Evolutionary conservation across 805 yeast genomes (phyloP).

Genomic region (Sugiyamaella boreocaroliniensis): DNA sequence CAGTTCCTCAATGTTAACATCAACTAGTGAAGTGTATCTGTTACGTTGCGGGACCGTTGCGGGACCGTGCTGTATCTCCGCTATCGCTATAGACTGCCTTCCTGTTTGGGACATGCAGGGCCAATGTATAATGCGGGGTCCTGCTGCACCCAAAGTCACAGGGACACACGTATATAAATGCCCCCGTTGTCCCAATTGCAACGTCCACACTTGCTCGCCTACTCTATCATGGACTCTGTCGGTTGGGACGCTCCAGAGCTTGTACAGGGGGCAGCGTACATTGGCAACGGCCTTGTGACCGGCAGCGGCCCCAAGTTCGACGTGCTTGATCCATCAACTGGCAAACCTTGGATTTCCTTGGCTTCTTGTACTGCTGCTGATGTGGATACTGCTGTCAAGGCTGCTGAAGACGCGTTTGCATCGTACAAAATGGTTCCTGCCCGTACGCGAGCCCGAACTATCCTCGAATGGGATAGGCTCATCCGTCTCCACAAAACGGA

Average conservation of each 20-base stretch:
- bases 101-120: background rate
- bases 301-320: constrained; percentile 45
- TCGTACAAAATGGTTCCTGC: constrained; percentile 49
- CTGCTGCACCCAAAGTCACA: constrained; percentile 1
- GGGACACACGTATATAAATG: background rate
- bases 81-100: background rate
- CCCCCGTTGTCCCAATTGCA: background rate
- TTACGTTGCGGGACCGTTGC: too few species aligned
- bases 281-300: constrained; percentile 67
- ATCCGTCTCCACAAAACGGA: constrained; percentile 54
- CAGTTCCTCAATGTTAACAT: background rate
- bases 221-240: background rate
- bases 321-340: constrained; percentile 73
- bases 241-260: constrained; percentile 4
- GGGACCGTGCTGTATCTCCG: background rate
- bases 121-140: background rate
- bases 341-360: constrained; percentile 39
- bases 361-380: constrained; percentile 17
- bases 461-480: constrained; percentile 46
- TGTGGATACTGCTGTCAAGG: constrained; percentile 49
- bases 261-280: constrained; percentile 20
- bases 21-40: background rate
- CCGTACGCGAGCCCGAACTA: constrained; percentile 48
- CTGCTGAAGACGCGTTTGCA: constrained; percentile 48
- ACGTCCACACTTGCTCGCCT: background rate